Base-by-base conservation (phyloP, 2,329 filamentous ascomycete genomes). In the Pezicula neosporulosa region DNA sequence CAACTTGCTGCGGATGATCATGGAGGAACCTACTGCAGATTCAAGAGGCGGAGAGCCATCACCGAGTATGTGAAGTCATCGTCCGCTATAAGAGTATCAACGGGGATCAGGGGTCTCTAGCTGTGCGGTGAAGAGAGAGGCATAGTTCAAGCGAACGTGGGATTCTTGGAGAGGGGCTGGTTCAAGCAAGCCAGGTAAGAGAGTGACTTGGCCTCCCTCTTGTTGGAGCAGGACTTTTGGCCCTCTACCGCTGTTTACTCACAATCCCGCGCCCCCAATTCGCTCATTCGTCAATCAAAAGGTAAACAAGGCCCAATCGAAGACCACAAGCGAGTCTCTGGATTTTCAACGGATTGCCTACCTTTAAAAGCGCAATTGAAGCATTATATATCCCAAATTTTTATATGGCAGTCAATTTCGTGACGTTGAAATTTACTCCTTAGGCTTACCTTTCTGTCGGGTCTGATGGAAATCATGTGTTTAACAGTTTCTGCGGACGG, bases 271-370 rank as follows among this genome's bases (percentile, higher is more conserved):
- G 50, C 55, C 52, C 48, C 41, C 47, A 27, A 48, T 47, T 28
- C 43, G 39, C 37, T 37, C 42, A 51, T 46, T 56, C 49, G 50
- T 53, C 48, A 47, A 46, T 42, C 12, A 44, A 39, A 38, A 51
- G 52, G 53, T 63, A 61, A 64, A 64, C 62, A 63, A 59, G 62
- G 55, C 60, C 62, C 45, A 43, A 49, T 51, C 49, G 44, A 28
- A 36, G 60, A 51, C 61, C 62, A 56, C 56, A 52, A 52, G 56
- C 58, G 54, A 44, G 6, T n/a, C n/a, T 28, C 6, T 16, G 10
- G 21, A 28, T 28, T 30, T 28, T 15, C 6, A 24, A 15, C 27
- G 27, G n/a, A 27, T 28, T 8, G n/a, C 28, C n/a, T 42, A 21
- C 39, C 9, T 33, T 13, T 10, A 33, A 33, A 13, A 13, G 12